Base-by-base conservation (phyloP, 305 asterid species). In the Fraxinus xanthoxyloides region DNA sequence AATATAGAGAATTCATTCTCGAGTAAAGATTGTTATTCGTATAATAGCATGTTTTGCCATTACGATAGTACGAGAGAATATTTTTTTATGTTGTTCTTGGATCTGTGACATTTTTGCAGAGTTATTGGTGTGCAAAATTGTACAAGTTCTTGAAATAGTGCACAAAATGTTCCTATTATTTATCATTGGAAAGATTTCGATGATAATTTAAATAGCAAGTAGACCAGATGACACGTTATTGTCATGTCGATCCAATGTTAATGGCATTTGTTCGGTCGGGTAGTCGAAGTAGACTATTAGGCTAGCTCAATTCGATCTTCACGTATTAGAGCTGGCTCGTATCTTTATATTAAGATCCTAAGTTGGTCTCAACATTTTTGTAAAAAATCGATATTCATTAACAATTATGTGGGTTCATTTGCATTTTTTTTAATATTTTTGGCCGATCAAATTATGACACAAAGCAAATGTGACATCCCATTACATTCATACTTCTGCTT, bases 21-120 rank as follows among this genome's bases (percentile, higher is more conserved):
- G 7, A 8, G n/a, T 63, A 63, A 63, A 24, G 32, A 63, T 28
- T 59, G 12, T 59, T 21, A 7, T 4, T 61, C 15, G 9, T 61
- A 61, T 23, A 21, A 23, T 6, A 61, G 15, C 31, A 61, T 61
- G 70, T n/a, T 54, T n/a, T n/a, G 8, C 2, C 0, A 8, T 1
- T 17, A n/a, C 13, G 28, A 56, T 17, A 51, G 24, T n/a, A 51
- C 0, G 1, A 17, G 9, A 51, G 0, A 17, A 51, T 51, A 3
- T 15, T 15, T 51, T 1, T 51, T 5, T 9, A 17, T 51, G 3
- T 1, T 48, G 59, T 51, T 5, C 56, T 46, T 46, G 56, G 56
- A 46, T 13, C 19, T 83, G 86, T 69, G 89, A 5, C 91, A 89
- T 84, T 89, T 85, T 85, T 78, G 75, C 87, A 92, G 46, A 83